A percentile compares a stretch with the other conserved stretches of the same genome.
phyloP scores from a whole-genome alignment of 2,329 filamentous ascomycete species.

The Colletotrichum cordylinicola region DNA sequence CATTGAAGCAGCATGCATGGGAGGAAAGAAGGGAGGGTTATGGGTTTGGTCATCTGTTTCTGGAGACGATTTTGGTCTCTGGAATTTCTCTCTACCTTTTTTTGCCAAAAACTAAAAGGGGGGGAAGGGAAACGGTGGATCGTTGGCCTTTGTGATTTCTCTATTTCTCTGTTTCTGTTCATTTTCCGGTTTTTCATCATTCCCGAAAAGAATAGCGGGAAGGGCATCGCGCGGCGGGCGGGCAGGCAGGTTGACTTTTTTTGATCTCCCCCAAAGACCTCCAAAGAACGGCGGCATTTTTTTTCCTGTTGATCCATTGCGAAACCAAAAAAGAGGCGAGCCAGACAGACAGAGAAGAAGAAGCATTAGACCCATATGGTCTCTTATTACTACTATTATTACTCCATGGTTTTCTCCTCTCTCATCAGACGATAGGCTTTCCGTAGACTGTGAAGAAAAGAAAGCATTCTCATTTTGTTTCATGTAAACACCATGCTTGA shows the following conservation, averaged over 20 bases:
- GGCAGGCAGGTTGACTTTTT: slow-evolving; percentile 2
- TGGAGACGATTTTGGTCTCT: background rate
- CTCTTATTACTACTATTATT: background rate
- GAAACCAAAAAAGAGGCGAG: background rate
- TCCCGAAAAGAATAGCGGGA: slow-evolving; percentile 12
- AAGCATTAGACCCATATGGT: slow-evolving; percentile 15
- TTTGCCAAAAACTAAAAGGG: background rate
- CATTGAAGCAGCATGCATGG: slow-evolving; percentile 2
- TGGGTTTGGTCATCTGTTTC: slow-evolving; percentile 3
- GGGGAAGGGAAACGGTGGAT: background rate
- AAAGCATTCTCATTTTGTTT: background rate
- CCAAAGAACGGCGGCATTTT: slow-evolving; percentile 4
- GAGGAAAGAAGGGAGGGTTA: background rate
- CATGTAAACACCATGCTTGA: background rate
- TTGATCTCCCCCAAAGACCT: background rate
- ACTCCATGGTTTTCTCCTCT: background rate
- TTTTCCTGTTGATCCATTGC: background rate
- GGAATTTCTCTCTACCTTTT: background rate
- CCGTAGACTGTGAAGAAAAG: slow-evolving; percentile 7
- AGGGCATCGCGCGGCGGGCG: slow-evolving; percentile 15
- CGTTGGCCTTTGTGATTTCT: slow-evolving; percentile 9
- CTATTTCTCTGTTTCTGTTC: background rate
- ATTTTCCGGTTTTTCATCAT: background rate
- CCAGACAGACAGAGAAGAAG: background rate
- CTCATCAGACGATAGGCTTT: background rate